Percentiles rank a stretch among this genome's conserved stretches.
Conservation (phyloP, 2,329 filamentous ascomycete genomes). For the Akanthomyces uredinophilus region DNA sequence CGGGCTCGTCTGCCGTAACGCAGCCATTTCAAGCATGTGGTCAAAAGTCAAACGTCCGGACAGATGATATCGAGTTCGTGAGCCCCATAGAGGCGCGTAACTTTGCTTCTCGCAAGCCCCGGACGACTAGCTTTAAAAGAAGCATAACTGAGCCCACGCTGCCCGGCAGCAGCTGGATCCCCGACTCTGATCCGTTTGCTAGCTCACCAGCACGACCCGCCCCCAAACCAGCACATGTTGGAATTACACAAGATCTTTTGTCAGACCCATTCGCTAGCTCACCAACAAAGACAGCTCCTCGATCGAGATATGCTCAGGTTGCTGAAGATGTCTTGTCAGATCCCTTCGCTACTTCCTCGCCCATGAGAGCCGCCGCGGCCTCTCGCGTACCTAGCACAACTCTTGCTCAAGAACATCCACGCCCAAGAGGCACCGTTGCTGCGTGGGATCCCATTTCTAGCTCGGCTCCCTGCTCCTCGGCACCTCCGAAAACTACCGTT, state of each 20-base stretch:
- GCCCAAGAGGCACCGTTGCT: not conserved
- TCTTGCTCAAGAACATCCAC: not conserved
- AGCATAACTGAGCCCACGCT: constrained; percentile 1
- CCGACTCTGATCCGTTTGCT: constrained; percentile 29
- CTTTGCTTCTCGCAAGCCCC: not conserved
- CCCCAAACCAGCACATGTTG: not conserved
- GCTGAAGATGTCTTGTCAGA: not conserved
- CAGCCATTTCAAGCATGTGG: not conserved
- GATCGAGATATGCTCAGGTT: not conserved
- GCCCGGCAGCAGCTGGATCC: not conserved
- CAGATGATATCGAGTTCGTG: constrained; percentile 32
- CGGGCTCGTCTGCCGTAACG: not conserved
- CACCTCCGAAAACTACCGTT: constrained; percentile 17
- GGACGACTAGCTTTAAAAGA: not conserved
- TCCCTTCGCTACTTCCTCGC: constrained; percentile 18
- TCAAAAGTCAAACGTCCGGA: not conserved
- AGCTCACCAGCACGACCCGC: constrained; percentile 26
- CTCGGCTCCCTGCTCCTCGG: constrained; percentile 36
- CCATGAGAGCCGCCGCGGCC: not conserved
- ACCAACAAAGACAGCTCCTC: not conserved
- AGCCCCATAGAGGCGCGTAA: constrained; percentile 24
- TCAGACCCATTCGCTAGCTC: constrained; percentile 16
- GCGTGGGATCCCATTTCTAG: constrained; percentile 50
- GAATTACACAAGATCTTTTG: not conserved
- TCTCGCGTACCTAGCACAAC: not conserved